Percentiles rank a stretch among this genome's conserved stretches.
Conservation (phyloP, 176 grass and related monocot species). For the barley (Hordeum vulgare) region DNA sequence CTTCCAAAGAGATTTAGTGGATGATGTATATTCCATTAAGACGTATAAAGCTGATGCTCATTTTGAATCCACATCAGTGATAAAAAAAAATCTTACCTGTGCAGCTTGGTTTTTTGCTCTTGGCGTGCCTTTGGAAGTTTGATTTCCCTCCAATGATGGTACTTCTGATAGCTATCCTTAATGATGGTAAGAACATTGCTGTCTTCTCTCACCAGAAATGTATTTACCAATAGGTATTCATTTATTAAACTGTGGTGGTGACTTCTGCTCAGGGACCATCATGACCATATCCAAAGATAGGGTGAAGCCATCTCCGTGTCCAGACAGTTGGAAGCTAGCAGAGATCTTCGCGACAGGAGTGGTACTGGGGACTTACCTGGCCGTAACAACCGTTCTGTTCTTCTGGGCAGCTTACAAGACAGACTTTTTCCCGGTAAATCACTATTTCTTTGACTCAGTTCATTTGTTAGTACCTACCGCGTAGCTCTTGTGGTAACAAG, state of each 20-base stretch:
- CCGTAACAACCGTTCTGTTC: slow-evolving; percentile 46
- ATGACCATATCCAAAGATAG: slow-evolving; percentile 68
- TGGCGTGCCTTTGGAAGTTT: slow-evolving; percentile 46
- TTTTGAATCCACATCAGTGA: slow-evolving; percentile 3
- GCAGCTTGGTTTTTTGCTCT: slow-evolving; percentile 57
- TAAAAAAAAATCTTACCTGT: neutral
- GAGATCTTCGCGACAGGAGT: slow-evolving; percentile 65
- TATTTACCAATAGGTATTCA: neutral
- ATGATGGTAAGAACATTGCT: slow-evolving; percentile 42
- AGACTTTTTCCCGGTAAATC: slow-evolving; percentile 37
- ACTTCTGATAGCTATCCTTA: slow-evolving; percentile 61
- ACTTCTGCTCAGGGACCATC: slow-evolving; percentile 40
- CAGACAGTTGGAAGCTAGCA: slow-evolving; percentile 58
- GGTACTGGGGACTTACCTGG: slow-evolving; percentile 50
- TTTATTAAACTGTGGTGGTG: neutral
- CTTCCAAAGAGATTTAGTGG: neutral
- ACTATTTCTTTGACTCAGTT: neutral
- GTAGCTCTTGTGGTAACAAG: neutral
- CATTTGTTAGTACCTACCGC: neutral
- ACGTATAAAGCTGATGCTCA: neutral
- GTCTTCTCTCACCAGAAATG: neutral
- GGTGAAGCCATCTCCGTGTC: slow-evolving; percentile 59
- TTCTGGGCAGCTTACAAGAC: slow-evolving; percentile 46
- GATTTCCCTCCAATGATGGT: slow-evolving; percentile 56
- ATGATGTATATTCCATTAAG: neutral